Percentiles rank a stretch among this genome's conserved stretches.
These are phyloP conservation scores for Aspergillus avenaceus DNA, from an alignment of 495 filamentous ascomycete genomes.

Conservation along the genomic window DNA sequence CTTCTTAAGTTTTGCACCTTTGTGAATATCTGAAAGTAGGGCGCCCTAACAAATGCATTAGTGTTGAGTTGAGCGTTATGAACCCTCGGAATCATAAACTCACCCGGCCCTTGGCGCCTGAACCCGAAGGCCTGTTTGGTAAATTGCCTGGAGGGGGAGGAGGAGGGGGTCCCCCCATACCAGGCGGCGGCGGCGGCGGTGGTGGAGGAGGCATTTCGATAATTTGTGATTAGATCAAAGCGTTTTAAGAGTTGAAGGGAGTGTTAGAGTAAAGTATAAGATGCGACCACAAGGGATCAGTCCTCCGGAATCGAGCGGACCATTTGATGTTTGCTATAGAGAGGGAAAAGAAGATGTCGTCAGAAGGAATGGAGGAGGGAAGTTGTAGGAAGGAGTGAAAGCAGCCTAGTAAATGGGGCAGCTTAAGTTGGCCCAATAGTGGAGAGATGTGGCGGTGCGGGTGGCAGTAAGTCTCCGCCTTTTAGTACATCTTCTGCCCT, in stretches of 20 bases:
- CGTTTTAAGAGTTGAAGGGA: constrained; percentile 7
- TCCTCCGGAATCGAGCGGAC: constrained; percentile 4
- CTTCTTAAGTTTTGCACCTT: constrained; percentile 79
- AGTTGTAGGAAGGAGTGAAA: constrained; percentile 1
- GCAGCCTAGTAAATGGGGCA: not conserved
- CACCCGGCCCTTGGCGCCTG: constrained; percentile 52
- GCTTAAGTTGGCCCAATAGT: not conserved
- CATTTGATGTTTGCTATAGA: constrained; percentile 4
- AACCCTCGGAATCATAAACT: constrained; percentile 18
- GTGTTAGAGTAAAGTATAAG: not conserved
- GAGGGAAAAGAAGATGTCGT: not conserved
- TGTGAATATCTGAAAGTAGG: constrained; percentile 82
- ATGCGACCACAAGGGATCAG: constrained; percentile 12
- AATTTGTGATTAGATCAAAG: constrained; percentile 6
- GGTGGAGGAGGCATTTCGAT: constrained; percentile 60
- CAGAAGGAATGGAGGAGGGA: not conserved
- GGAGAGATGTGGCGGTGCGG: constrained; percentile 14
- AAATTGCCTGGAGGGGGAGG: constrained; percentile 54
- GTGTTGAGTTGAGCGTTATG: constrained; percentile 12
- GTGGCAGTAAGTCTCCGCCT: constrained; percentile 18
- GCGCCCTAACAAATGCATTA: constrained; percentile 61
- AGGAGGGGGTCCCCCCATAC: constrained; percentile 65
- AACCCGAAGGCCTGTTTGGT: constrained; percentile 44
- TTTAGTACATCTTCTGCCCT: constrained; percentile 3
- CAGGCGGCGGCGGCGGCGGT: constrained; percentile 63